Conservation (phyloP, 2,329 filamentous ascomycete species). For the Emergomyces orientalis region DNA sequence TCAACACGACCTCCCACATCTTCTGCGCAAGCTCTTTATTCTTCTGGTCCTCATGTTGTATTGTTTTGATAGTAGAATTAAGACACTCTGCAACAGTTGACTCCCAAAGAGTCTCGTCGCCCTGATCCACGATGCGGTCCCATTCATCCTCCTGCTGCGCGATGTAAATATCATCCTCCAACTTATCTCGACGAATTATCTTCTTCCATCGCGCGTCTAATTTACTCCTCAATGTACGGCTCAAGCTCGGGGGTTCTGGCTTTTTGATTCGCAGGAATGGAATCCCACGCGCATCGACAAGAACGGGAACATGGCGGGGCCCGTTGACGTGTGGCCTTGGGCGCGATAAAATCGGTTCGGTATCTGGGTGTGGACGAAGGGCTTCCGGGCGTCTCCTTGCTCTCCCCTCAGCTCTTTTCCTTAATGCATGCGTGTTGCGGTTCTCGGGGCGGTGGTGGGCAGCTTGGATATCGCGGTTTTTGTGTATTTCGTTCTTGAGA, state of each 20-base stretch:
- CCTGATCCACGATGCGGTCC: conserved; percentile 27
- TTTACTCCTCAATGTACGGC: conserved; percentile 29
- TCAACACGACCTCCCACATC: conserved; percentile 35
- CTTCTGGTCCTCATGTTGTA: conserved; percentile 22
- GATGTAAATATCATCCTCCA: conserved; percentile 25
- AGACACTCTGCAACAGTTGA: conserved; percentile 17
- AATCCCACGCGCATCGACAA: conserved; percentile 35
- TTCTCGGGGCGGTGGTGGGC: conserved; percentile 12
- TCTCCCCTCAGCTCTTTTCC: conserved; percentile 20
- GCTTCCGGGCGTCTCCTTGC: conserved; percentile 22
- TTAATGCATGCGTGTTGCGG: conserved; percentile 17
- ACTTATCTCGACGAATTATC: conserved; percentile 25
- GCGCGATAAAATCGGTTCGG: conserved; percentile 28
- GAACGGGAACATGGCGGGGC: conserved; percentile 32
- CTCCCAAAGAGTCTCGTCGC: conserved; percentile 21
- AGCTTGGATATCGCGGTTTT: conserved; percentile 17
- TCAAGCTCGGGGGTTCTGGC: conserved; percentile 34
- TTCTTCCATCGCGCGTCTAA: conserved; percentile 28
- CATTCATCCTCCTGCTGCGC: conserved; percentile 36
- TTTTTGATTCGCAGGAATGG: conserved; percentile 39
- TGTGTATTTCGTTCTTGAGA: conserved; percentile 17
- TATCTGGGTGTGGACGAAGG: conserved; percentile 26
- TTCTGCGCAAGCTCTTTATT: conserved; percentile 24
- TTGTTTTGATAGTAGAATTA: conserved; percentile 19
- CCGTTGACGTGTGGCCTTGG: conserved; percentile 28